Percentiles rank a stretch among this genome's conserved stretches.
phyloP scores from a whole-genome alignment of 108 stramenopile genomes.

The Mayamaea pseudoterrestris region DNA sequence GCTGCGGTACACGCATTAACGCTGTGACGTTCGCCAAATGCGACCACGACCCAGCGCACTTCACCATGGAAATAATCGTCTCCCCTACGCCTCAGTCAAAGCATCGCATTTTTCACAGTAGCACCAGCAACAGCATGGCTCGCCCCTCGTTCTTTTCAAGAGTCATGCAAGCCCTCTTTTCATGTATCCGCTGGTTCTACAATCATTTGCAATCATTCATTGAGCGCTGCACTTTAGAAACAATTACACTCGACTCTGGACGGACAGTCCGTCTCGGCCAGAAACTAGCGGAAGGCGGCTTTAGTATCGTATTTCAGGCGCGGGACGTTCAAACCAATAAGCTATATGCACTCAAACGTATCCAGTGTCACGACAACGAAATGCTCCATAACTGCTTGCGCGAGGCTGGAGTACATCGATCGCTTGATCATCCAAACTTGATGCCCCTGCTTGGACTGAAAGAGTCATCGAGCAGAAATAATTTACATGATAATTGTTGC shows the following conservation, averaged over 20 bases:
- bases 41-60: background rate
- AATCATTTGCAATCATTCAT: too few relatives aligned
- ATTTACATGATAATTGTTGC: slow-evolving; percentile 18
- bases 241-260: slow-evolving; percentile 37
- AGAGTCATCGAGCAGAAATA: background rate
- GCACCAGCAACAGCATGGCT: too few relatives aligned
- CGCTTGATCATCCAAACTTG: slow-evolving; percentile 14
- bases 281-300: slow-evolving; percentile 74
- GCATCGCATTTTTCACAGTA: too few relatives aligned
- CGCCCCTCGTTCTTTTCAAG: too few relatives aligned
- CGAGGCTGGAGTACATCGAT: slow-evolving; percentile 65
- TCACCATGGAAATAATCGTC: background rate
- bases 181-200: too few relatives aligned
- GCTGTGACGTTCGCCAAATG: background rate
- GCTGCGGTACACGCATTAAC: background rate
- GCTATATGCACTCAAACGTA: slow-evolving; percentile 65
- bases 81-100: background rate
- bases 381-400: slow-evolving; percentile 31
- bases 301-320: slow-evolving; percentile 52
- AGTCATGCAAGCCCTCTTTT: too few relatives aligned
- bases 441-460: slow-evolving; percentile 28
- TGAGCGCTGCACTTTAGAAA: too few relatives aligned
- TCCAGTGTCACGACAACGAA: slow-evolving; percentile 44
- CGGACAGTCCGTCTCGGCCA: slow-evolving; percentile 30
- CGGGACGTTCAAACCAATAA: slow-evolving; percentile 8